Base-by-base conservation (phyloP, 495 filamentous ascomycete genomes). In the Penicillium odoratum region DNA sequence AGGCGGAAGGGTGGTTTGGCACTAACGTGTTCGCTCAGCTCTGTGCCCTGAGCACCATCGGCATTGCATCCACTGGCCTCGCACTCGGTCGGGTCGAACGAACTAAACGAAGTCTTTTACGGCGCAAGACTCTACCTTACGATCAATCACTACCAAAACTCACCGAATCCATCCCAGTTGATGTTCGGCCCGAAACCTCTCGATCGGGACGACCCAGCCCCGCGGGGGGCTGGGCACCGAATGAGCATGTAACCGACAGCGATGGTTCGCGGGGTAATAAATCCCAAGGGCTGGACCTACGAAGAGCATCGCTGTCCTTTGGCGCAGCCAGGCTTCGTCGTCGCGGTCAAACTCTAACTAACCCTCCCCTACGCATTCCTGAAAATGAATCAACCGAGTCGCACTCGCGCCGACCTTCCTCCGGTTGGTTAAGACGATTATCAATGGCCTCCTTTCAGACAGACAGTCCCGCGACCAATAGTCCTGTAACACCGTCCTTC, bases 381-480 rank as follows among this genome's bases (percentile, higher is more conserved):
- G 73, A 72, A 33, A 48, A 72, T 58, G 52, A 63, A 30, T 48
- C 64, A 5, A 49, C 78, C 40, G 80, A 78, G 53, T 73, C 58
- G 21, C 77, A 66, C 55, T 59, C 70, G 48, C 83, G 67, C 64
- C 80, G 60, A 73, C 80, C 62, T 56, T 86, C 68, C 34, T 81
- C 88, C 11, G 88, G 88, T n/a, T 94, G 90, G 88, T 80, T 93
- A 53, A 81, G 83, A 66, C 84, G 89, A 31, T 74, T 93, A 51
- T 95, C 90, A 29, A 83, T 83, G 29, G 82, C 85, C 13, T 83
- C 89, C n/a, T 91, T 89, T 53, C 84, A 87, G 47, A 81, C 85
- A 58, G 88, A 85, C 40, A 94, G 86, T 30, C 76, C 82, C 48
- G 85, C 87, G 26, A 88, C 84, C 61, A 78, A 86, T 54, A 82